A percentile compares a stretch with the other conserved stretches of the same genome.
Conservation (phyloP, 352 stramenopile genomes). For the Globisporangium spiculum region DNA sequence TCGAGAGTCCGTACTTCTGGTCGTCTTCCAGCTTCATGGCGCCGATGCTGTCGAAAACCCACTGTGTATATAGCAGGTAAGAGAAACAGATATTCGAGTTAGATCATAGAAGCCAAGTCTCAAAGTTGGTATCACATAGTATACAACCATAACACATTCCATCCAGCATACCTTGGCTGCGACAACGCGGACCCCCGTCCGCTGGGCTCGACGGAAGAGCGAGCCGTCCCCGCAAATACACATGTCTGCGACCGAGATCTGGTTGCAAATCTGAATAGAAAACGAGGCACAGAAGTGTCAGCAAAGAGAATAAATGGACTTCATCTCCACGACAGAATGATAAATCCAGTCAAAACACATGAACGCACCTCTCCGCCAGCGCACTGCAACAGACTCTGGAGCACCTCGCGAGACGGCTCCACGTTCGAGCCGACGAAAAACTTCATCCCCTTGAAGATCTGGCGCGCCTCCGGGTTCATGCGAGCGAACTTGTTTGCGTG, state of each 20-base stretch:
- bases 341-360: neutral
- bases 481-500: conserved; percentile 52
- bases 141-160: neutral
- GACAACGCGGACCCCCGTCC: conserved; percentile 56
- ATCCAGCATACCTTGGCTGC: conserved; percentile 49
- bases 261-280: conserved; percentile 56
- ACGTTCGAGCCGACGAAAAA: conserved; percentile 75
- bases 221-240: conserved; percentile 68
- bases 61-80: conserved; percentile 22
- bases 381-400: conserved; percentile 72
- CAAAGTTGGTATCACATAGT: neutral
- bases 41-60: conserved; percentile 78
- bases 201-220: conserved; percentile 52
- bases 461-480: conserved; percentile 39
- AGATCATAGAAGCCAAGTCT: neutral
- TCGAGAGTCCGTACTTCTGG: conserved; percentile 21
- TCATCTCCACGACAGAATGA: neutral
- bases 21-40: conserved; percentile 59
- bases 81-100: neutral
- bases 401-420: conserved; percentile 64
- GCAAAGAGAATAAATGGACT: neutral
- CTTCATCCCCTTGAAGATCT: conserved; percentile 61
- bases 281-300: conserved; percentile 4
- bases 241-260: conserved; percentile 61
- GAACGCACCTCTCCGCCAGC: conserved; percentile 53